phyloP scores from a whole-genome alignment of 176 grass and related monocot species.

The Musa acuminata region DNA sequence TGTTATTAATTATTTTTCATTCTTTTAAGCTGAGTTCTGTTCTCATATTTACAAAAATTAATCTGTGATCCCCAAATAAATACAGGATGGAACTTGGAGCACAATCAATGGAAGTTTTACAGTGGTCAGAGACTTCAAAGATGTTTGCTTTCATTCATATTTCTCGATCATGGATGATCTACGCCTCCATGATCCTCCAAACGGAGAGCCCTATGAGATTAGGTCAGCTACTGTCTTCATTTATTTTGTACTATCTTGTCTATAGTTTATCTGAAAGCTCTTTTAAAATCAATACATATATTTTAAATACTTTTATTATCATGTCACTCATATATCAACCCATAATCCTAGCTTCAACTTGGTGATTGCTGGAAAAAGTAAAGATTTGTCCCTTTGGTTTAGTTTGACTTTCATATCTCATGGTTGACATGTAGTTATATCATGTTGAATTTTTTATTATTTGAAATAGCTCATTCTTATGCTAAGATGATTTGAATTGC shows the following conservation, averaged over 20 bases:
- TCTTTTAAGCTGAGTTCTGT: background rate
- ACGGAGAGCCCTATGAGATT: slow-evolving; percentile 68
- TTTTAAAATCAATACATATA: no score
- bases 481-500: no score
- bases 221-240: slow-evolving; percentile 34
- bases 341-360: no score
- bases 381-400: no score
- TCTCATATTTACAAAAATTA: slow-evolving; percentile 13
- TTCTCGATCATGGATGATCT: slow-evolving; percentile 93
- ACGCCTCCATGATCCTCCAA: slow-evolving; percentile 46
- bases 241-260: background rate
- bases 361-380: no score
- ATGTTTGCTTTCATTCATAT: slow-evolving; percentile 82
- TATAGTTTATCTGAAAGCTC: no score
- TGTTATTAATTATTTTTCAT: background rate
- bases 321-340: no score
- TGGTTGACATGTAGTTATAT: no score
- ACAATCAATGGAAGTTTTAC: slow-evolving; percentile 78
- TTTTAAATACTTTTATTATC: no score
- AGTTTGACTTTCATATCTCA: no score
- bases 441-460: no score
- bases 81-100: slow-evolving; percentile 94
- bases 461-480: no score
- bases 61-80: slow-evolving; percentile 8
- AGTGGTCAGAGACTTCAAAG: slow-evolving; percentile 83